These are phyloP conservation scores for Cucumis cinereus DNA, from an alignment of 306 rosid genomes.

Conservation along the genomic window DNA sequence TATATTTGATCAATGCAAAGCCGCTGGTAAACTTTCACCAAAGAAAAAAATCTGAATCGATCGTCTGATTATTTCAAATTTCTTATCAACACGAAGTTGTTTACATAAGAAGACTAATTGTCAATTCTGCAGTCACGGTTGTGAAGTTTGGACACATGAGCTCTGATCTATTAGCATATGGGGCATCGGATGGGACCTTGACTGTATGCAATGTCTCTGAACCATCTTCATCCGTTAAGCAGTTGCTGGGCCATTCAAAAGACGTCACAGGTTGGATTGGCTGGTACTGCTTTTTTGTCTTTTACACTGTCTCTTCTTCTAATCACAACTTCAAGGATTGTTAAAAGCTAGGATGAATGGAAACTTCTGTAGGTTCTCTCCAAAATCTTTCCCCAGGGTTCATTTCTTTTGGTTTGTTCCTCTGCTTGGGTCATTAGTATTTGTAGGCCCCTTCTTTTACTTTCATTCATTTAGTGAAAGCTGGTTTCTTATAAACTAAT, in stretches of 20 bases:
- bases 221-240: constrained; percentile 61
- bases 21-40: constrained; percentile 49
- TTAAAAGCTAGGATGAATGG: not conserved
- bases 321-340: not conserved
- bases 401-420: not conserved
- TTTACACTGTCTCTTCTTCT: constrained; percentile 12
- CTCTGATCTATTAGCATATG: constrained; percentile 94
- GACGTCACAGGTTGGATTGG: constrained; percentile 89
- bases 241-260: constrained; percentile 74
- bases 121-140: constrained; percentile 59
- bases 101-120: constrained; percentile 13
- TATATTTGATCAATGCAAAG: constrained; percentile 84
- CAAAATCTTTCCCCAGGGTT: not conserved
- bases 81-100: constrained; percentile 4
- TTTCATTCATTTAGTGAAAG: not conserved
- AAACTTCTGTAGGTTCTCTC: not conserved
- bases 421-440: not conserved
- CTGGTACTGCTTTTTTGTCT: constrained; percentile 36
- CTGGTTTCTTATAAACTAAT: not conserved
- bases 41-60: not conserved
- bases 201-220: constrained; percentile 83
- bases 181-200: constrained; percentile 92
- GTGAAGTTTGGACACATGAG: constrained; percentile 97
- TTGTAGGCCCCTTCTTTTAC: not conserved
- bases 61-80: not conserved